Conservation (phyloP, 257 asterid genomes). For the Penstemon davidsonii region DNA sequence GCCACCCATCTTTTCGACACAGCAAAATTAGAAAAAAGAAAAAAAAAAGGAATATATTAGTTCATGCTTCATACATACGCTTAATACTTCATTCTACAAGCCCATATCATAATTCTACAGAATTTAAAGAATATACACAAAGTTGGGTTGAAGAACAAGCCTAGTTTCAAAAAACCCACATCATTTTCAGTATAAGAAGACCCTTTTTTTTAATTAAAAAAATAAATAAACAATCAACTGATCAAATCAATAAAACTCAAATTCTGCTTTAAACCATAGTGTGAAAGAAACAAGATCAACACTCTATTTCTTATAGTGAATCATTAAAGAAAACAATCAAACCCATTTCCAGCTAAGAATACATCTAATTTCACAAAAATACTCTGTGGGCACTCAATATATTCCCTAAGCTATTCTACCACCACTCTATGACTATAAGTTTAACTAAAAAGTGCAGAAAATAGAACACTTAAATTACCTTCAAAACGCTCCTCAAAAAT, state of each 20-base stretch:
- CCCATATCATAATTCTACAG: background rate
- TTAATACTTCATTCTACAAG: background rate
- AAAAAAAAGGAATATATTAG: background rate
- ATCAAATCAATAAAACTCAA: background rate
- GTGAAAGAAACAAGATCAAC: slow-evolving; percentile 17
- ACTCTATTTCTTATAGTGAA: background rate
- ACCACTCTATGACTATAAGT: background rate
- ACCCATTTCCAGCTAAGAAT: slow-evolving; percentile 15
- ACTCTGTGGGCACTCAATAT: slow-evolving; percentile 13
- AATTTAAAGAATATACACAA: no score
- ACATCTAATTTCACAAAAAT: background rate
- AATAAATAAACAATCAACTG: background rate
- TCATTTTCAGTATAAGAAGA: no score
- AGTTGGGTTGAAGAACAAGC: no score
- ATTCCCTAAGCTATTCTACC: background rate
- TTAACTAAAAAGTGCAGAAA: background rate
- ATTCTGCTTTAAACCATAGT: slow-evolving; percentile 10
- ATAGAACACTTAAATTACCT: slow-evolving; percentile 38
- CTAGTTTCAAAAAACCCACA: no score
- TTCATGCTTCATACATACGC: no score
- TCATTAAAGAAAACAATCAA: background rate
- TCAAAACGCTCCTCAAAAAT: slow-evolving; percentile 92
- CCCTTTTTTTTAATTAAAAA: no score
- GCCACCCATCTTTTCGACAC: slow-evolving; percentile 78
- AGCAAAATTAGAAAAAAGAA: slow-evolving; percentile 4